Conservation (phyloP, 495 filamentous ascomycete species). For the Tricharina praecox region DNA sequence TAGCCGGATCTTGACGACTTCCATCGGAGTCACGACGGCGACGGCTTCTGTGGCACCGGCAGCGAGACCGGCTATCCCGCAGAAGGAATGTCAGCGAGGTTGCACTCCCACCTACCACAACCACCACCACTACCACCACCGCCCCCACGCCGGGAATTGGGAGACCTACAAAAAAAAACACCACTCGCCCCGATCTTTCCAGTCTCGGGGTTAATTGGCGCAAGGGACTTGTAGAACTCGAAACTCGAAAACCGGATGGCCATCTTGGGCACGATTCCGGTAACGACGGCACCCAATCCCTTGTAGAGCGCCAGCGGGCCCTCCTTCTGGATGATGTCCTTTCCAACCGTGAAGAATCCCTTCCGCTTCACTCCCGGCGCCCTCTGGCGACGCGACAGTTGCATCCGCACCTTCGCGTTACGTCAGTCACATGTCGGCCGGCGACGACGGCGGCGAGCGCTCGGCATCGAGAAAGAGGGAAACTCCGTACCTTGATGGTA, state of each 20-base stretch:
- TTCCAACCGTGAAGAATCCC: constrained; percentile 74
- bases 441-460: too few relatives aligned
- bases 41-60: constrained; percentile 95
- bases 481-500: constrained; percentile 10
- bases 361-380: constrained; percentile 70
- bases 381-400: constrained; percentile 73
- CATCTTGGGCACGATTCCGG: constrained; percentile 98
- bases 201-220: constrained; percentile 32
- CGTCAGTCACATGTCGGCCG: too few relatives aligned
- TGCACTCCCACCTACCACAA: not conserved
- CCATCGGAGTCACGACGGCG: constrained; percentile 92
- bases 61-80: constrained; percentile 53
- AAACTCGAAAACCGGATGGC: constrained; percentile 97
- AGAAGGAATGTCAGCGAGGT: constrained; percentile 1
- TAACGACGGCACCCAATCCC: constrained; percentile 85
- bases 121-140: too few relatives aligned
- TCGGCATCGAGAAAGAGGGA: constrained; percentile 8
- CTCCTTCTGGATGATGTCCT: constrained; percentile 74
- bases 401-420: constrained; percentile 99
- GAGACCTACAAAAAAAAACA: constrained; percentile 59
- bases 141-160: not conserved
- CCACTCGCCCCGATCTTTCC: constrained; percentile 50
- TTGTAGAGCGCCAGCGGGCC: constrained; percentile 90
- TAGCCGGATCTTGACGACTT: constrained; percentile 94
- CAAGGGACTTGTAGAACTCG: constrained; percentile 66